Evolutionary conservation across 1,284 basidiomycete genomes (phyloP).

Genomic region (Abortiporus biennis): DNA sequence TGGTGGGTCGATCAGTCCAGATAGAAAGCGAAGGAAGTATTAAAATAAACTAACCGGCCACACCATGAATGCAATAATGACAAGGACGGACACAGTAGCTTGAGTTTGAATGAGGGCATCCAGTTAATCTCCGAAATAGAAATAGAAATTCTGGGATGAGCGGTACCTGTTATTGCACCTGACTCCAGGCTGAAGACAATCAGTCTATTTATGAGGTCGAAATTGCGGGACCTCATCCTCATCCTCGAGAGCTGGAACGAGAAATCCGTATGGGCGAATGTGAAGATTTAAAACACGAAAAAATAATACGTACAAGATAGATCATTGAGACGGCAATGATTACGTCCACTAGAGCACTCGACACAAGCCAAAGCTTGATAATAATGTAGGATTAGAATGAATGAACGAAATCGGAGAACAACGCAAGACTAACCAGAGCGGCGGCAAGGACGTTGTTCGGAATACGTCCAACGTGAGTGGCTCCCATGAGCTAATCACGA

Average conservation of each 20-base stretch:
- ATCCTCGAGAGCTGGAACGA: constrained; percentile 2
- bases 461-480: neutral
- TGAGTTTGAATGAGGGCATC: neutral
- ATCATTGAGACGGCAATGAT: constrained; percentile 16
- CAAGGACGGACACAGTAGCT: neutral
- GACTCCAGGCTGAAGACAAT: neutral
- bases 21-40: neutral
- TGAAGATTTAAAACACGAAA: neutral
- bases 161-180: neutral
- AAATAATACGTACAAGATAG: constrained; percentile 10
- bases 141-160: no score
- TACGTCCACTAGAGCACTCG: constrained; percentile 14
- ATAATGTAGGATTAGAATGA: neutral
- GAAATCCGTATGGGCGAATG: neutral
- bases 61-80: neutral
- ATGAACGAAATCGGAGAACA: neutral
- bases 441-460: neutral
- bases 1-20: neutral
- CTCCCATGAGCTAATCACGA: neutral
- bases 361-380: constrained; percentile 11
- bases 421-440: neutral
- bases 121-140: neutral
- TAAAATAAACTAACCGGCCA: neutral
- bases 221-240: constrained; percentile 3
- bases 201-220: neutral